A percentile compares a stretch with the other conserved stretches of the same genome.
Evolutionary conservation across 1,139 yeast genomes (phyloP).

Genomic region (Suhomyces choctaworum): DNA sequence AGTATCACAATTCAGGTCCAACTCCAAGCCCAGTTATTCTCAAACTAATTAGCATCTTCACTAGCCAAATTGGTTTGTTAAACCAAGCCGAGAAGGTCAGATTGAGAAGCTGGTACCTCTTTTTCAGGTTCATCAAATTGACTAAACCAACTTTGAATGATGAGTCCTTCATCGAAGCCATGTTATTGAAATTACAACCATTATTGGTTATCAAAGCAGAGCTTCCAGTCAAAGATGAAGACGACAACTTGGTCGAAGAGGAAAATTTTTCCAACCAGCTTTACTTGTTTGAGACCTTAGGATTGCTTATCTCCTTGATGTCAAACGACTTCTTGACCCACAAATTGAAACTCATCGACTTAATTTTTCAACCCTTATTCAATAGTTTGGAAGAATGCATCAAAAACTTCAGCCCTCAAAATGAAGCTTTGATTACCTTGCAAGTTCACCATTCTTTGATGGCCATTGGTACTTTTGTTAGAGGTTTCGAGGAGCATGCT

Average conservation of each 20-base stretch:
- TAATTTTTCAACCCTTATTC: conserved; percentile 77
- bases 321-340: conserved; percentile 30
- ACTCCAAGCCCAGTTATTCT: conserved; percentile 40
- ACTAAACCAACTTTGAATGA: conserved; percentile 63
- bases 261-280: conserved; percentile 76
- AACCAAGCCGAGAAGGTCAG: conserved; percentile 72
- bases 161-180: conserved; percentile 32
- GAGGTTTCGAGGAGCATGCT: conserved; percentile 66
- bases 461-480: conserved; percentile 87
- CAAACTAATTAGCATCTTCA: conserved; percentile 72
- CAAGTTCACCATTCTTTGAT: conserved; percentile 85
- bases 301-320: conserved; percentile 59
- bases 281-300: conserved; percentile 79
- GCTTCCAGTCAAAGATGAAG: conserved; percentile 51
- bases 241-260: conserved; percentile 55
- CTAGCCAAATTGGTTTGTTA: conserved; percentile 79
- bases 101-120: conserved; percentile 86
- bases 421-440: conserved; percentile 50
- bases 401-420: conserved; percentile 28
- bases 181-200: conserved; percentile 46
- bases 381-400: conserved; percentile 69
- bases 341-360: conserved; percentile 54
- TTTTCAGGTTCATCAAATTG: conserved; percentile 76
- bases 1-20: conserved; percentile 39
- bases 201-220: conserved; percentile 62